phyloP scores from a whole-genome alignment of 768 basidiomycete species.

The Tulasnella sp. region DNA sequence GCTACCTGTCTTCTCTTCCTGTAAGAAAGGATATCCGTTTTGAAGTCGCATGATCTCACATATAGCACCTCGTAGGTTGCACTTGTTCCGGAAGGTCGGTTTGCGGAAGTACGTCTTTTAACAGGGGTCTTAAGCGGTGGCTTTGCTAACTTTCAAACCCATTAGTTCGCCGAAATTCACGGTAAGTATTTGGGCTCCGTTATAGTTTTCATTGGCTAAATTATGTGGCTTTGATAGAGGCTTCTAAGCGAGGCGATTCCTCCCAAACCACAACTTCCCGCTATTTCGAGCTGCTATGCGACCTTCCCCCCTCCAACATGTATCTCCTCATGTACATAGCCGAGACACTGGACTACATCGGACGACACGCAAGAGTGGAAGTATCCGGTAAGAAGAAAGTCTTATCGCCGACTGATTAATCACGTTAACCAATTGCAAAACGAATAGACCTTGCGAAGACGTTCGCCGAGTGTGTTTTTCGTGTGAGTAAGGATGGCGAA shows the following conservation, averaged over 20 bases:
- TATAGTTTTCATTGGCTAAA: neutral
- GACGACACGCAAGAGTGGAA: neutral
- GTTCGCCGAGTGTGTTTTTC: neutral
- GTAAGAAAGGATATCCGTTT: neutral
- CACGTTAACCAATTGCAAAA: neutral
- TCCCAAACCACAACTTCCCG: neutral
- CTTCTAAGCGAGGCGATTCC: neutral
- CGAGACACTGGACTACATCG: neutral
- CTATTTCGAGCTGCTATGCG: conserved; percentile 12
- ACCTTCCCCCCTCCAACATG: conserved; percentile 14
- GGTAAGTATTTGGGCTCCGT: neutral
- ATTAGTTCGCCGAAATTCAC: neutral
- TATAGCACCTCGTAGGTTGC: neutral
- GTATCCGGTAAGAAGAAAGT: neutral
- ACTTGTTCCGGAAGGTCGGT: neutral
- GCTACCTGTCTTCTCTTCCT: neutral
- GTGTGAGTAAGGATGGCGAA: neutral
- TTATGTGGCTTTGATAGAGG: neutral
- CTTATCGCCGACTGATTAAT: neutral
- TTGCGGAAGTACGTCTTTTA: neutral
- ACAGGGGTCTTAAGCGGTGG: neutral
- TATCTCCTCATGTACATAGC: neutral
- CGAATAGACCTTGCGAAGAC: neutral
- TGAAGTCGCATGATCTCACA: too few species aligned
- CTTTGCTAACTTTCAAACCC: neutral